These are phyloP conservation scores for Pestalotiopsis fici DNA, from an alignment of 2,329 filamentous ascomycete genomes.

Conservation along the genomic window DNA sequence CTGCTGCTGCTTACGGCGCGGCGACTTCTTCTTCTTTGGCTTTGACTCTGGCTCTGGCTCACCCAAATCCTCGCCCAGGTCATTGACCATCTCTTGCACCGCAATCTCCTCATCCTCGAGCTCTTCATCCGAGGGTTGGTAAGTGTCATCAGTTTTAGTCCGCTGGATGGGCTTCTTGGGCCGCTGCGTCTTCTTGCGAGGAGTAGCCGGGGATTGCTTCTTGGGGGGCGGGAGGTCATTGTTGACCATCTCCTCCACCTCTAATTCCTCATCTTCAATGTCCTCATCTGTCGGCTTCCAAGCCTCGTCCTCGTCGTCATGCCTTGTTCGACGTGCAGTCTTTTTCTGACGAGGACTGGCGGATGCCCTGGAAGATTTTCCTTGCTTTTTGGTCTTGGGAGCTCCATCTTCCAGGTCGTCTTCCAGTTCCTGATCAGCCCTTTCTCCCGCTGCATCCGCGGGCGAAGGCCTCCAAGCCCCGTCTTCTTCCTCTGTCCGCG, in stretches of 20 bases:
- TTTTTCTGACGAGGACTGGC: background rate
- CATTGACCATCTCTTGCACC: background rate
- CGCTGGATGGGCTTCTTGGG: background rate
- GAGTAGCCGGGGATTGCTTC: background rate
- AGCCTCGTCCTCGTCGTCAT: background rate
- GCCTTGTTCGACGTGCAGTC: background rate
- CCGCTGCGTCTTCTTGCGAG: background rate
- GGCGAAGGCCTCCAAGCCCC: background rate
- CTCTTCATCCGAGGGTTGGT: background rate
- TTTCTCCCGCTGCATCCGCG: background rate
- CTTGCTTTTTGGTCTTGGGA: background rate
- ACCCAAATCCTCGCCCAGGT: background rate
- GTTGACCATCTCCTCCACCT: background rate
- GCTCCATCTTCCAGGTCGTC: background rate
- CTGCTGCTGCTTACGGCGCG: background rate
- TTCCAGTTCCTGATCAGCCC: background rate
- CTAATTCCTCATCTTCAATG: background rate
- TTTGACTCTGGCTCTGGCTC: background rate
- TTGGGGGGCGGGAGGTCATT: background rate
- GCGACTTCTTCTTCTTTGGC: background rate
- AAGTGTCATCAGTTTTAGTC: background rate
- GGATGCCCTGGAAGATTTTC: background rate
- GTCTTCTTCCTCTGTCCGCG: background rate
- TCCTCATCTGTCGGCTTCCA: background rate
- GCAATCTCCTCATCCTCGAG: background rate